Base-by-base conservation (phyloP, 176 grass and related monocot genomes). In the Tuctoria greenei region DNA sequence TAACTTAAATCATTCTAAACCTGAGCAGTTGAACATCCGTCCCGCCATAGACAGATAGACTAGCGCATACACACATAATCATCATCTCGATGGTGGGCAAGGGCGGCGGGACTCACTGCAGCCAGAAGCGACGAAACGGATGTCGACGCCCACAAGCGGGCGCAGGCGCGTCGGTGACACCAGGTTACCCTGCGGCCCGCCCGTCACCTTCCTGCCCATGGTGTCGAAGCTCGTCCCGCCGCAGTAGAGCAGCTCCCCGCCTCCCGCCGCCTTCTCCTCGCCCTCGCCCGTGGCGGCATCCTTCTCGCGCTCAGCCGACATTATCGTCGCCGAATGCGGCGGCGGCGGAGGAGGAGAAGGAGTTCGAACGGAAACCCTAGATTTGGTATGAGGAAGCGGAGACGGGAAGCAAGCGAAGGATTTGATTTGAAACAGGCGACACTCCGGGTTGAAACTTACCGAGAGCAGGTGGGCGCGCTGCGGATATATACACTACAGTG, bases 71-170 rank as follows among this genome's bases (percentile, higher is more conserved):
- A 58, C 55, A 57, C 10, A 58, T 4, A 49, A 49, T 49, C 3
- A 72, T 16, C 42, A 67, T 67, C 40, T 61, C 18, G 44, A 5
- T 44, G 27, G 28, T 18, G 34, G 55, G 8, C 44, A 43, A 50
- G 62, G 61, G 51, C 10, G 68, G 61, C 16, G 20, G 62, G 14
- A 80, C 87, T 92, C 69, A 88, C 95, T 69, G 84, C 91, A 95
- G 17, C 95, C 95, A 51, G 91, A 90, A 35, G 91, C 95, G 14
- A 99, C 95, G 71, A 92, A 95, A 35, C 89, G 72, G 73, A 99
- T 95, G 65, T 95, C 85, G 0, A 99, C 87, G 28, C 91, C 95
- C 14, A 99, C 6, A 39, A 99, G 89, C 55, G 95, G 74, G 10
- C 89, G 89, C 52, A 99, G 35, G 45, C 95, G 85, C 65, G 95